phyloP scores from a whole-genome alignment of 2,329 filamentous ascomycete species.

The Calonectria pseudoreteaudii region DNA sequence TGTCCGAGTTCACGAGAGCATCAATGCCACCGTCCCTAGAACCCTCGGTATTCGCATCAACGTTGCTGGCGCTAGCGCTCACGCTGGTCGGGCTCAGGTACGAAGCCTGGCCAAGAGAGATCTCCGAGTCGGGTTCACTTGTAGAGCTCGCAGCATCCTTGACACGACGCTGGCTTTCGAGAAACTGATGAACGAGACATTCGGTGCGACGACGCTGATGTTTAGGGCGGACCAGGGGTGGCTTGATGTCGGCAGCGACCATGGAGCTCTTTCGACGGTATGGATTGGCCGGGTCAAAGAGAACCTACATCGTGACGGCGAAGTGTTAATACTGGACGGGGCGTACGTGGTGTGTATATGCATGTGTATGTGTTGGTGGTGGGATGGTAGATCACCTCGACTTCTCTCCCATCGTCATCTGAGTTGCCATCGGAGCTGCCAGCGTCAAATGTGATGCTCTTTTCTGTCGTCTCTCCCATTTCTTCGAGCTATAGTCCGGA shows the following conservation, averaged over 20 bases:
- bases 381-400: slow-evolving; percentile 57
- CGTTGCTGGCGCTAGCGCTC: slow-evolving; percentile 6
- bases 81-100: slow-evolving; percentile 34
- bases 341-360: background rate
- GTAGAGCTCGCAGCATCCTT: slow-evolving; percentile 42
- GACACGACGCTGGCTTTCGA: slow-evolving; percentile 65
- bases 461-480: slow-evolving; percentile 35
- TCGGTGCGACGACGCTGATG: slow-evolving; percentile 56
- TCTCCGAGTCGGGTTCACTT: slow-evolving; percentile 42
- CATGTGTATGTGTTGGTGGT: background rate
- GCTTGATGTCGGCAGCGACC: slow-evolving; percentile 61
- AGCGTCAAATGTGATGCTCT: slow-evolving; percentile 47
- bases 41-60: slow-evolving; percentile 26
- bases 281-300: slow-evolving; percentile 70
- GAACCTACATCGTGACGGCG: slow-evolving; percentile 57
- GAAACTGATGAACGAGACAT: slow-evolving; percentile 74
- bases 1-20: slow-evolving; percentile 27
- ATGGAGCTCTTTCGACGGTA: slow-evolving; percentile 77
- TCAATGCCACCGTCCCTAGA: slow-evolving; percentile 33
- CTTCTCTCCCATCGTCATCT: slow-evolving; percentile 59
- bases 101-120: slow-evolving; percentile 45
- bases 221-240: slow-evolving; percentile 44
- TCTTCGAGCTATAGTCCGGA: background rate
- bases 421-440: slow-evolving; percentile 58
- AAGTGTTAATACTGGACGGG: background rate